Conservation (phyloP, 345 rosid species). For the thale cress (Arabidopsis thaliana) region TAIR10.1 NC_003070.9:4366001-4366500, state of each 20-base stretch:
- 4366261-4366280: background rate
- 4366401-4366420: background rate
- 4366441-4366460: conserved; percentile 4
- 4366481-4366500: background rate
- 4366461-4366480: background rate
- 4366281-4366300: background rate
- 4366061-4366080: conserved; percentile 4
- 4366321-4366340: background rate
- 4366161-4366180: conserved; percentile 8
- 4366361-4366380: background rate
- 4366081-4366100: background rate
- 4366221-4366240: background rate
- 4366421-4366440: background rate
- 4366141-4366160: background rate
- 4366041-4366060: background rate
- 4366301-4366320: background rate
- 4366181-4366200: background rate
- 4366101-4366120: conserved; percentile 19
- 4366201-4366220: background rate
- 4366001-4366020: background rate
- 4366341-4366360: background rate
- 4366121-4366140: conserved; percentile 22
- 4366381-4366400: conserved; percentile 21
- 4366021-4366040: background rate
- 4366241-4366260: background rate